A percentile compares a stretch with the other conserved stretches of the same genome.
These are phyloP conservation scores for Pythium pyrilobum DNA, from an alignment of 352 stramenopile genomes.

Conservation along the genomic window DNA sequence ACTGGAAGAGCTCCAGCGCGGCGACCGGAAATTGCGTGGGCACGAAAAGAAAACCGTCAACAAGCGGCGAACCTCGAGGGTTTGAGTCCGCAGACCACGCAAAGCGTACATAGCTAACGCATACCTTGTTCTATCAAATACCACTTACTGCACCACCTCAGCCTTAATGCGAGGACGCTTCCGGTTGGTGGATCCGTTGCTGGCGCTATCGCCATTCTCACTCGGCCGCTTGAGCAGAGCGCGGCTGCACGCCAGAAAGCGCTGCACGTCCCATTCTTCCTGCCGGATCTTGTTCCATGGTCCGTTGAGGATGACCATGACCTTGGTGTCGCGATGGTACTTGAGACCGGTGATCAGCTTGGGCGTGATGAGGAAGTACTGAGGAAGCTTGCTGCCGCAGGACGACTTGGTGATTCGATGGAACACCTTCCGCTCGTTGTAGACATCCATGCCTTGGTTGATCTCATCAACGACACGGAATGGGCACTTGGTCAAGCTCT, in stretches of 20 bases:
- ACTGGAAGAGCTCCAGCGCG: constrained; percentile 63
- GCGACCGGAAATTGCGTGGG: constrained; percentile 25
- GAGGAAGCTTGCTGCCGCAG: constrained; percentile 77
- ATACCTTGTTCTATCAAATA: constrained; percentile 5
- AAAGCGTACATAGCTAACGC: no score
- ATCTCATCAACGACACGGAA: constrained; percentile 89
- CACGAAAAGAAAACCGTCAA: not conserved
- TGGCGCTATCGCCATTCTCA: constrained; percentile 4
- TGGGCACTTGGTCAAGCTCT: constrained; percentile 82
- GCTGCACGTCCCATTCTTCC: constrained; percentile 58
- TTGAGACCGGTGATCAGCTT: constrained; percentile 83
- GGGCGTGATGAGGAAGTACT: constrained; percentile 88
- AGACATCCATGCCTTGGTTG: constrained; percentile 88
- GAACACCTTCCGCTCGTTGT: constrained; percentile 89
- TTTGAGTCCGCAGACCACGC: no score
- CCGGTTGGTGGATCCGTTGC: not conserved
- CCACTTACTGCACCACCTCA: constrained; percentile 8
- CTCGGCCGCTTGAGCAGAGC: constrained; percentile 8
- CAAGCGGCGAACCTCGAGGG: constrained; percentile 7
- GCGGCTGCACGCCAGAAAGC: constrained; percentile 41
- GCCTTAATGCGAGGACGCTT: constrained; percentile 22
- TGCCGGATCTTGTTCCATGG: constrained; percentile 79
- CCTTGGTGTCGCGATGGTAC: constrained; percentile 85
- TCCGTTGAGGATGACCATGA: constrained; percentile 86
- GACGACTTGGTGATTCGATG: constrained; percentile 84